Conservation (phyloP, 768 basidiomycete species). For the Leucosporidium creatinivorum region DNA sequence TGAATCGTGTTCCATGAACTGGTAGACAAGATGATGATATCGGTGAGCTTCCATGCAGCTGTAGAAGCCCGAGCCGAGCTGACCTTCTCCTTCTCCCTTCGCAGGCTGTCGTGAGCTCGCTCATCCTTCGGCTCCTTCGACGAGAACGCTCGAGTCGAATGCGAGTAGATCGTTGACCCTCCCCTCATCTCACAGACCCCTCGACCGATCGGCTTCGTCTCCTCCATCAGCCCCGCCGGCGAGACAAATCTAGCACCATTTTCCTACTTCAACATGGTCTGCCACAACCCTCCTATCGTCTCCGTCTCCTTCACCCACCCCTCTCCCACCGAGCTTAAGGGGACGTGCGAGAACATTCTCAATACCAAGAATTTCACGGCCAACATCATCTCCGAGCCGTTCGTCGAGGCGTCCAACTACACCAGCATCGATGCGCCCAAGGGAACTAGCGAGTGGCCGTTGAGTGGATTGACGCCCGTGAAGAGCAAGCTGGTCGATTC, state of each 20-base stretch:
- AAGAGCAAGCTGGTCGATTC: conserved; percentile 39
- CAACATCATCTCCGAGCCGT: conserved; percentile 62
- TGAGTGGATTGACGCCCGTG: conserved; percentile 33
- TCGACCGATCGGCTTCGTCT: conserved; percentile 63
- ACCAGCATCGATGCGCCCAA: conserved; percentile 41
- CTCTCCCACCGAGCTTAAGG: conserved; percentile 46
- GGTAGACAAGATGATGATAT: conserved; percentile 1
- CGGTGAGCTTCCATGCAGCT: not conserved
- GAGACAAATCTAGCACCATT: conserved; percentile 59
- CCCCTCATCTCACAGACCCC: conserved; percentile 49
- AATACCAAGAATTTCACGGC: conserved; percentile 62
- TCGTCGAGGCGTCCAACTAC: conserved; percentile 45
- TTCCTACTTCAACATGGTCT: conserved; percentile 49
- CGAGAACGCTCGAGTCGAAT: too few relatives aligned
- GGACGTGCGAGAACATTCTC: conserved; percentile 60
- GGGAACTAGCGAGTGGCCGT: conserved; percentile 42
- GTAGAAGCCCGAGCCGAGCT: not conserved
- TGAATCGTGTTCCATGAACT: not conserved
- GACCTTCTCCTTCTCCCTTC: not conserved
- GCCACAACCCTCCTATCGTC: conserved; percentile 59
- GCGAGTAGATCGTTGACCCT: too few relatives aligned
- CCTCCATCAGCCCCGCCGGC: conserved; percentile 52
- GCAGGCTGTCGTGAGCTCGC: not conserved
- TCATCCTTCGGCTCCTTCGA: not conserved
- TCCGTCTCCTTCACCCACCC: conserved; percentile 53